Evolutionary conservation across 352 stramenopile species (phyloP).

Genomic region (Globisporangium nodosum): DNA sequence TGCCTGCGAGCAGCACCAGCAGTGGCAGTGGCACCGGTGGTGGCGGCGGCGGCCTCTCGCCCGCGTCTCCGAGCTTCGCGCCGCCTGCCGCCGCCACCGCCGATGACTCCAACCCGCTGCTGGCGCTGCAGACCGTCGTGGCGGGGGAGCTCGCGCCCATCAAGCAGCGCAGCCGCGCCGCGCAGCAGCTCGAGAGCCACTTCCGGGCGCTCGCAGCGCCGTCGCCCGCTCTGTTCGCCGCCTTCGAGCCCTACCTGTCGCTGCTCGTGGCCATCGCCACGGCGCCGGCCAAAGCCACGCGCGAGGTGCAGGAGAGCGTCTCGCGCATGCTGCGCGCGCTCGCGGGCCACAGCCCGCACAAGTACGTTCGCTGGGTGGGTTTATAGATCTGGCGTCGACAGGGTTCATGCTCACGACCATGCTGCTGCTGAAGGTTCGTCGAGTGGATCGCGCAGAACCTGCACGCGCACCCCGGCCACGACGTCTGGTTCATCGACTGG

Average conservation of each 20-base stretch:
- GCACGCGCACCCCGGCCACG: slow-evolving; percentile 26
- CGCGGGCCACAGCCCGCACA: slow-evolving; percentile 31
- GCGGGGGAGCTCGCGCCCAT: slow-evolving; percentile 24
- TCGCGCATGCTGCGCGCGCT: slow-evolving; percentile 34
- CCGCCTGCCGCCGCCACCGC: slow-evolving; percentile 1
- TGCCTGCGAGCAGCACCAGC: too few species aligned
- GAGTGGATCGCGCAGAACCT: slow-evolving; percentile 46
- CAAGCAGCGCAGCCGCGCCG: slow-evolving; percentile 38
- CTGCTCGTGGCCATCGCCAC: slow-evolving; percentile 31
- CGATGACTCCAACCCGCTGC: slow-evolving; percentile 24
- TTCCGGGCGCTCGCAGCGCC: slow-evolving; percentile 17
- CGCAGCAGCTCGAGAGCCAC: slow-evolving; percentile 39
- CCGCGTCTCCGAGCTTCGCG: slow-evolving; percentile 13
- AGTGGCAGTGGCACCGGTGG: too few species aligned
- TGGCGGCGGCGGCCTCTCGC: slow-evolving; percentile 5
- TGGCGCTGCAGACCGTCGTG: slow-evolving; percentile 39
- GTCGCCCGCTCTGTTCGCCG: slow-evolving; percentile 23
- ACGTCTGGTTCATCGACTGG: slow-evolving; percentile 51
- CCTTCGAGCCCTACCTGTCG: slow-evolving; percentile 49
- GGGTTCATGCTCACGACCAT: not conserved
- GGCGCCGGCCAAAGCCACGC: slow-evolving; percentile 19
- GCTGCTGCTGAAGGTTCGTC: slow-evolving; percentile 17
- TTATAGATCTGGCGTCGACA: not conserved
- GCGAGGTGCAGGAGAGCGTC: slow-evolving; percentile 34
- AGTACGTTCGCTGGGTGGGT: slow-evolving; percentile 5